A percentile compares a stretch with the other conserved stretches of the same genome.
These are phyloP conservation scores for Aegilops bicornis DNA, from an alignment of 176 grass and related monocot species.

Conservation along the genomic window DNA sequence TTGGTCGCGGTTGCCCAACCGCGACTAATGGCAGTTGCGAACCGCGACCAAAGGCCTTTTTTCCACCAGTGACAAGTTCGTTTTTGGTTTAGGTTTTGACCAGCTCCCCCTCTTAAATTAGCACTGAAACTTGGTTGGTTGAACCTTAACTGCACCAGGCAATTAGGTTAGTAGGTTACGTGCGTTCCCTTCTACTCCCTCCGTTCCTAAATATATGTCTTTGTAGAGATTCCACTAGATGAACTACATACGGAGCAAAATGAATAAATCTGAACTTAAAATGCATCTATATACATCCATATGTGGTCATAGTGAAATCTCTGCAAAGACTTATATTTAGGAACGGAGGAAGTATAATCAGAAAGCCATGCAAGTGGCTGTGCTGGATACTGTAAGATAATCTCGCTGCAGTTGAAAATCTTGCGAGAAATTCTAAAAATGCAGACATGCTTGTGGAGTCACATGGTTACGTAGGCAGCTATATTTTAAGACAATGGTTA, in stretches of 20 bases:
- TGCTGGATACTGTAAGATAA: not conserved
- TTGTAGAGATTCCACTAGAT: too few relatives aligned
- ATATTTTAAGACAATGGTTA: constrained; percentile 21
- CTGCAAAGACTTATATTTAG: too few relatives aligned
- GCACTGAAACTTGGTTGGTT: not conserved
- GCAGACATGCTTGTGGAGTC: not conserved
- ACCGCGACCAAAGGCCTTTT: too few relatives aligned
- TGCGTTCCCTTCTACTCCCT: not conserved
- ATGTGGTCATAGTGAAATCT: too few relatives aligned
- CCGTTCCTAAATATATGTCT: too few relatives aligned
- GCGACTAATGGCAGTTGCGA: too few relatives aligned
- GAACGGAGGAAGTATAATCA: not conserved
- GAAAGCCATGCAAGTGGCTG: constrained; percentile 6
- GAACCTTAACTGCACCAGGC: not conserved
- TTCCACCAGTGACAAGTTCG: too few relatives aligned
- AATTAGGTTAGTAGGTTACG: not conserved
- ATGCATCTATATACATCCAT: too few relatives aligned
- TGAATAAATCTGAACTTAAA: too few relatives aligned
- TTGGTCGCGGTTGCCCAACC: too few relatives aligned
- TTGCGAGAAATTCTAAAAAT: not conserved
- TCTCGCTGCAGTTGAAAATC: not conserved
- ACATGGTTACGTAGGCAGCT: not conserved
- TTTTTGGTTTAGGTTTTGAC: constrained; percentile 42
- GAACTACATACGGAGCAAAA: too few relatives aligned
- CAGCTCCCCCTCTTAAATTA: not conserved